Conservation (phyloP, 2,329 filamentous ascomycete species). For the Decorospora gaudefroyi region DNA sequence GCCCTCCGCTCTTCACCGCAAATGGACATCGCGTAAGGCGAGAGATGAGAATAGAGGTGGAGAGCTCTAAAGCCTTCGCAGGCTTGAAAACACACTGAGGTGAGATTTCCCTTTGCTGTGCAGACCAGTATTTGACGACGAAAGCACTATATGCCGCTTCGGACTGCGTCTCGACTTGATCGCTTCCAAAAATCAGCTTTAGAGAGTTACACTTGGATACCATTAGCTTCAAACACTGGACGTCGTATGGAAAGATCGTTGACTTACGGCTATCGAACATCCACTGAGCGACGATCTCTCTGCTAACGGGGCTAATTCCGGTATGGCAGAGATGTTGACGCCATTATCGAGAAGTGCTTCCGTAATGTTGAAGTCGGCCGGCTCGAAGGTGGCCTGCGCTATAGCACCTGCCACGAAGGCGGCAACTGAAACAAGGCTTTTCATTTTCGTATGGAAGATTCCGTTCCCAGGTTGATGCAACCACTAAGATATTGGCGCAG, state of each 20-base stretch:
- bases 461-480: no score
- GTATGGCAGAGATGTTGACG: slow-evolving; percentile 21
- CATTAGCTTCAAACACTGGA: slow-evolving; percentile 2
- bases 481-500: no score
- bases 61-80: slow-evolving; percentile 15
- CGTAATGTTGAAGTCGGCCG: slow-evolving; percentile 23
- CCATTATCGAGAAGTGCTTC: slow-evolving; percentile 28
- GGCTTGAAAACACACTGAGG: slow-evolving; percentile 28
- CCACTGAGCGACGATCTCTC: slow-evolving; percentile 1
- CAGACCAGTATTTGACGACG: slow-evolving; percentile 20
- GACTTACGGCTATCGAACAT: slow-evolving; percentile 29
- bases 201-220: slow-evolving; percentile 28
- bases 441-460: slow-evolving; percentile 4
- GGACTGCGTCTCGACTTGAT: slow-evolving; percentile 16
- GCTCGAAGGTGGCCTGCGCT: slow-evolving; percentile 15
- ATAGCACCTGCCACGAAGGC: slow-evolving; percentile 2
- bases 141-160: slow-evolving; percentile 27
- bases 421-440: not conserved
- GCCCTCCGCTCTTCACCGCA: slow-evolving; percentile 53
- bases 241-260: not conserved
- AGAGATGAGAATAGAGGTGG: slow-evolving; percentile 19
- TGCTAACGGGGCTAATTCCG: slow-evolving; percentile 10
- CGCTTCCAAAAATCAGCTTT: slow-evolving; percentile 21
- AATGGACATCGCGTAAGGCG: slow-evolving; percentile 43
- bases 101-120: slow-evolving; percentile 17